These are phyloP conservation scores for Suillus cothurnatus DNA, from an alignment of 768 basidiomycete genomes.

Conservation along the genomic window DNA sequence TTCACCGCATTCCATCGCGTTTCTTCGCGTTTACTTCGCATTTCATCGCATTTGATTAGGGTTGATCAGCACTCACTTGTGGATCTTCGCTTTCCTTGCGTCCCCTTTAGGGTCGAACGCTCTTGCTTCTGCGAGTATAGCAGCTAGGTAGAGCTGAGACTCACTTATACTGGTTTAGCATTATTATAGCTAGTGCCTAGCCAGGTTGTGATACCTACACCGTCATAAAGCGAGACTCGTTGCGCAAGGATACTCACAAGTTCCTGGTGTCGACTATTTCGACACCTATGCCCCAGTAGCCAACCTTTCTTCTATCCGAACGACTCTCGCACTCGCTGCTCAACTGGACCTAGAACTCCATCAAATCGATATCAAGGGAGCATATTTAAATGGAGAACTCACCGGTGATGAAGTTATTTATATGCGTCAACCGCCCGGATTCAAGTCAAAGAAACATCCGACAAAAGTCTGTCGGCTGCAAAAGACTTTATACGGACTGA, in stretches of 20 bases:
- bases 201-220: too few species aligned
- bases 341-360: slow-evolving; percentile 23
- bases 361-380: slow-evolving; percentile 27
- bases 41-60: too few species aligned
- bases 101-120: too few species aligned
- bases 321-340: slow-evolving; percentile 28
- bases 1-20: too few species aligned
- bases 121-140: too few species aligned
- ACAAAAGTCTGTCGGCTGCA: slow-evolving; percentile 7
- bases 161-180: too few species aligned
- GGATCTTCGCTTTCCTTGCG: too few species aligned
- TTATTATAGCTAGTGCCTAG: too few species aligned
- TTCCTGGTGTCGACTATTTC: slow-evolving; percentile 36
- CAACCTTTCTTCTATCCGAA: slow-evolving; percentile 24
- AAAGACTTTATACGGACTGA: slow-evolving; percentile 33
- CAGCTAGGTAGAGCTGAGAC: too few species aligned
- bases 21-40: too few species aligned
- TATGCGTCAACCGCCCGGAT: slow-evolving; percentile 31
- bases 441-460: background rate
- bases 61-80: too few species aligned
- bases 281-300: slow-evolving; percentile 38
- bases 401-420: slow-evolving; percentile 27
- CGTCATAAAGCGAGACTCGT: too few species aligned
- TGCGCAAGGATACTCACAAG: slow-evolving; percentile 30
- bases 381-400: slow-evolving; percentile 28